These are phyloP conservation scores for Mrakia hoshinonis DNA, from an alignment of 768 basidiomycete genomes.

Conservation along the genomic window DNA sequence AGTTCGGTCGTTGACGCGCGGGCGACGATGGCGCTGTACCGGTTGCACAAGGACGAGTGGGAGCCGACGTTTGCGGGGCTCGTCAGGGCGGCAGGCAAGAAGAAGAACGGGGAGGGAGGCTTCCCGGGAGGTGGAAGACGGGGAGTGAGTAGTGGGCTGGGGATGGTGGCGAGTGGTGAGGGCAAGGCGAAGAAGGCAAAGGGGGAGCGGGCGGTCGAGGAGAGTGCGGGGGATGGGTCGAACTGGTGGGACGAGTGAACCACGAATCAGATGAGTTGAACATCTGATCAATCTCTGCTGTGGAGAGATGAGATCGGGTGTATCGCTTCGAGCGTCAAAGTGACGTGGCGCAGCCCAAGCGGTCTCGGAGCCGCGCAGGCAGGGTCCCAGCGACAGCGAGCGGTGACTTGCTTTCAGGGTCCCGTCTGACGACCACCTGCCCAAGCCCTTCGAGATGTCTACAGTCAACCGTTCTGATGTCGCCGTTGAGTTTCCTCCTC, in stretches of 20 bases:
- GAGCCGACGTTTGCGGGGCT: conserved; percentile 49
- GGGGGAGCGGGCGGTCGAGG: conserved; percentile 30
- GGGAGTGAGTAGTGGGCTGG: conserved; percentile 48
- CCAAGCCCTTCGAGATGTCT: too few species aligned
- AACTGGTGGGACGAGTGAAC: conserved; percentile 31
- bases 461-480: too few species aligned
- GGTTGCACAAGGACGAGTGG: conserved; percentile 73
- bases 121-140: conserved; percentile 54
- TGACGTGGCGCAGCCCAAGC: too few species aligned
- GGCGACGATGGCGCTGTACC: conserved; percentile 88
- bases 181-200: background rate
- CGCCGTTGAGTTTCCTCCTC: too few species aligned
- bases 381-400: too few species aligned
- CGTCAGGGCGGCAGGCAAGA: conserved; percentile 32
- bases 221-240: conserved; percentile 44
- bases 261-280: background rate
- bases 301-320: too few species aligned
- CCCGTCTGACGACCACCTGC: too few species aligned
- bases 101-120: conserved; percentile 26
- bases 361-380: too few species aligned
- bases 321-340: too few species aligned
- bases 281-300: too few species aligned
- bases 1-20: conserved; percentile 87
- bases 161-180: conserved; percentile 31
- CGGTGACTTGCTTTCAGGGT: too few species aligned